These are phyloP conservation scores for Metarhizium robertsii DNA, from an alignment of 2,329 filamentous ascomycete species.

Conservation along the genomic window DNA sequence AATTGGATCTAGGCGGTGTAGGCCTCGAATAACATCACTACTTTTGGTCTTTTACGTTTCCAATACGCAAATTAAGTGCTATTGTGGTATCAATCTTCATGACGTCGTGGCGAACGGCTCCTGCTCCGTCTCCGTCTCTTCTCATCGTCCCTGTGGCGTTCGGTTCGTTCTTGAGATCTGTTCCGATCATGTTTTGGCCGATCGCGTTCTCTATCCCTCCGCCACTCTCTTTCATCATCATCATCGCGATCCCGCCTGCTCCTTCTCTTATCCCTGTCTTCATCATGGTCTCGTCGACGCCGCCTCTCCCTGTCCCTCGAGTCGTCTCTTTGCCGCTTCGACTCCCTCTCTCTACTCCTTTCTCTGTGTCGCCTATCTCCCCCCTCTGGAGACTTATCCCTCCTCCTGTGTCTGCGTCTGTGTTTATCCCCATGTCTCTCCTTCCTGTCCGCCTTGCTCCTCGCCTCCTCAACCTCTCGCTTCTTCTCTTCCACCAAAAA, in stretches of 20 bases:
- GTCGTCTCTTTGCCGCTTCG: slow-evolving; percentile 19
- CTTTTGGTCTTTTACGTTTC: neutral
- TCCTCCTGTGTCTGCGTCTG: slow-evolving; percentile 18
- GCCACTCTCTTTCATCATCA: neutral
- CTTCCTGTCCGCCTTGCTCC: slow-evolving; percentile 40
- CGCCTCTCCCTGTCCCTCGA: slow-evolving; percentile 17
- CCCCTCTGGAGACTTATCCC: slow-evolving; percentile 25
- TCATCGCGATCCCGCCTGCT: neutral
- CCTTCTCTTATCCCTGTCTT: slow-evolving; percentile 12
- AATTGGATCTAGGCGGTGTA: neutral
- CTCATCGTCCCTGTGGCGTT: slow-evolving; percentile 18
- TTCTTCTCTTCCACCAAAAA: slow-evolving; percentile 87
- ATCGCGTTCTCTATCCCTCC: slow-evolving; percentile 15
- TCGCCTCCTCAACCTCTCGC: slow-evolving; percentile 69
- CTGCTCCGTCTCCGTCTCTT: slow-evolving; percentile 24
- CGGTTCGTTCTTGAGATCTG: slow-evolving; percentile 17
- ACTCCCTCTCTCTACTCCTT: slow-evolving; percentile 15
- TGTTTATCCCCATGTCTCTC: slow-evolving; percentile 33
- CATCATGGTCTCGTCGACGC: slow-evolving; percentile 12
- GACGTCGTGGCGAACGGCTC: slow-evolving; percentile 32
- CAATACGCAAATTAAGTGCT: slow-evolving; percentile 12
- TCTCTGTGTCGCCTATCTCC: slow-evolving; percentile 15
- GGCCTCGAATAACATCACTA: neutral
- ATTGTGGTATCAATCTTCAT: slow-evolving; percentile 14
- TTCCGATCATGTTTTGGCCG: slow-evolving; percentile 19